Evolutionary conservation across 352 stramenopile genomes (phyloP).

Genomic region (Pythium brassicae): DNA sequence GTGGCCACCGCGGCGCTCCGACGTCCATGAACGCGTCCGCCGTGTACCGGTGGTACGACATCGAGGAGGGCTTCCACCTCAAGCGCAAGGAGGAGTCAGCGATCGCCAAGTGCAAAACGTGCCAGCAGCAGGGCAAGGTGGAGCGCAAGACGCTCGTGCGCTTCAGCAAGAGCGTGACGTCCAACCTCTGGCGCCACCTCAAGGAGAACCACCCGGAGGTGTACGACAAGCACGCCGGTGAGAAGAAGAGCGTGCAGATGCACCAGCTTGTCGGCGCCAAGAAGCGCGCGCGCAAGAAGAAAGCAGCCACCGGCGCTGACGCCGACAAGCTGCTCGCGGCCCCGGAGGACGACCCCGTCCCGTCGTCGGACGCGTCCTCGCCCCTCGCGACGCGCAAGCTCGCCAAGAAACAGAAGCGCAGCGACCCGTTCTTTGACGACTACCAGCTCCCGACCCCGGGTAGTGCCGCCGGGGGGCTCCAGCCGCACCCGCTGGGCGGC

Average conservation of each 20-base stretch:
- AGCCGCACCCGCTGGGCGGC: constrained; percentile 1
- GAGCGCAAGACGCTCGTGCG: constrained; percentile 67
- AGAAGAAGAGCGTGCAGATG: constrained; percentile 81
- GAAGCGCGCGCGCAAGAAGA: constrained; percentile 65
- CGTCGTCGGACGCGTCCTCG: constrained; percentile 5
- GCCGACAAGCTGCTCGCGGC: constrained; percentile 21
- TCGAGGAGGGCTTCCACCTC: constrained; percentile 49
- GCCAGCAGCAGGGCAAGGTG: constrained; percentile 44
- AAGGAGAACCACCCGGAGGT: constrained; percentile 78
- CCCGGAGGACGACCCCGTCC: constrained; percentile 9
- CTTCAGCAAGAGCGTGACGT: constrained; percentile 84
- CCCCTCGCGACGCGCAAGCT: constrained; percentile 4
- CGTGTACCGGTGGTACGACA: constrained; percentile 78
- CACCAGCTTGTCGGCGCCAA: constrained; percentile 45
- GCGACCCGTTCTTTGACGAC: constrained; percentile 38
- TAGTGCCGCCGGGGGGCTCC: constrained; percentile 3
- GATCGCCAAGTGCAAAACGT: constrained; percentile 64
- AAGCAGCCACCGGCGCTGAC: constrained; percentile 13
- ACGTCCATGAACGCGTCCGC: constrained; percentile 29
- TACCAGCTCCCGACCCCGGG: constrained; percentile 26
- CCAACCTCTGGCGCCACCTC: constrained; percentile 76
- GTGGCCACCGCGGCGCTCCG: too few species aligned
- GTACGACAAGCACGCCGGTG: constrained; percentile 61
- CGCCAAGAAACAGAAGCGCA: constrained; percentile 36
- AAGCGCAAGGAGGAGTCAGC: constrained; percentile 75